Base-by-base conservation (phyloP, 148 eudicot genomes). In the Cornus suecica region DNA sequence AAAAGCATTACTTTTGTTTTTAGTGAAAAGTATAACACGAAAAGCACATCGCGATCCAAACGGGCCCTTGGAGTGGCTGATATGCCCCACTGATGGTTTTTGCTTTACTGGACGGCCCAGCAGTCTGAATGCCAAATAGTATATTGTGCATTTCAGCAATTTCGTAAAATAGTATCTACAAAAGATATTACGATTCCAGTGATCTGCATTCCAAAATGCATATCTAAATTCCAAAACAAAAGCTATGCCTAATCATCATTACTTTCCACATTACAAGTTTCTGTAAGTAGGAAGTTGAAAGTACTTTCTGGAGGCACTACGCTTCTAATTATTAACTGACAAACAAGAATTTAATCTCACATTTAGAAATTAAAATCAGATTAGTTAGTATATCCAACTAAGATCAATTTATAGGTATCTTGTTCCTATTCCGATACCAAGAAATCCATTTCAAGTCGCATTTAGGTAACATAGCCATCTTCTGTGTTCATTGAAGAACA, bases 211-310 rank as follows among this genome's bases (percentile, higher is more conserved):
- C 54, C 54, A 48, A 48, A 48, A 37, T 48, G 54, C 18, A 48
- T 48, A 37, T 48, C 54, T 16, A 48, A 48, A 48, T 48, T 48
- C 3, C 26, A 42, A 72, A 71, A 72, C 74, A 72, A 58, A 13
- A n/a, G 24, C 58, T 30, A 10, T 31, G 28, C 74, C 34, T 23
- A 22, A 30, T 6, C 65, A 71, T 54, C 37, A 28, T 52, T 70
- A 16, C 28, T 51, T 51, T 2, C 15, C 10, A 70, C 25, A 70
- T 51, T 28, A 18, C 61, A 52, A n/a, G 18, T 13, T 48, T 48
- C 54, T 48, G 4, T 48, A 48, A 11, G 18, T 48, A 48, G 14
- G 15, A 11, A 48, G 54, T 11, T 18, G 4, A 48, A 4, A 11
- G 20, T 16, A 4, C 54, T 11, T 48, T 48, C 4, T 48, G 15